Evolutionary conservation across 306 rosid species (phyloP).

Genomic region (Fragaria iinumae): DNA sequence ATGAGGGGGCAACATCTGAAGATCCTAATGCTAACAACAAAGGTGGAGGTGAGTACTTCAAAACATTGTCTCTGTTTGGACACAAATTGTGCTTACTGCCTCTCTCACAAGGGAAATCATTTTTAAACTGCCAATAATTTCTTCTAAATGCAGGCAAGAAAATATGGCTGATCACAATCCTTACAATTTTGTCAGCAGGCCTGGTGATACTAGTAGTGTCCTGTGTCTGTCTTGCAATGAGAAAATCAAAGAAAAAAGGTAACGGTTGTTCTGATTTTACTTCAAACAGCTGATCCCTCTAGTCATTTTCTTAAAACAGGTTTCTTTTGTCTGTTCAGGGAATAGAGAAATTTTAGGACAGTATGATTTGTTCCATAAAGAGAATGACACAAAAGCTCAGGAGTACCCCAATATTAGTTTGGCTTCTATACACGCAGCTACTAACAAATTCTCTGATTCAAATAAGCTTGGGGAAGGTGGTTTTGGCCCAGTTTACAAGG

Average conservation of each 20-base stretch:
- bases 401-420: constrained; percentile 47
- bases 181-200: constrained; percentile 19
- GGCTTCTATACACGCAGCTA: constrained; percentile 47
- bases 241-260: constrained; percentile 27
- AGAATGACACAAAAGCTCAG: constrained; percentile 1
- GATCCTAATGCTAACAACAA: constrained; percentile 14
- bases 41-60: constrained; percentile 33
- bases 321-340: constrained; percentile 27
- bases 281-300: background rate
- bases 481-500: constrained; percentile 80
- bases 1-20: constrained; percentile 22
- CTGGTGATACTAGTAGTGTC: constrained; percentile 27
- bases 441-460: constrained; percentile 46
- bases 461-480: constrained; percentile 79
- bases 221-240: constrained; percentile 20
- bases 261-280: background rate
- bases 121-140: constrained; percentile 1
- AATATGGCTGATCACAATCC: constrained; percentile 28
- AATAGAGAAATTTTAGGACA: constrained; percentile 15
- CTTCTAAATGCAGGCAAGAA: constrained; percentile 41
- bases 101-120: too few species aligned
- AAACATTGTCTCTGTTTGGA: too few species aligned
- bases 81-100: background rate
- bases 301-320: background rate
- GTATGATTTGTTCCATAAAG: background rate